Base-by-base conservation (phyloP, 306 rosid genomes). In the Glycyrrhiza uralensis region DNA sequence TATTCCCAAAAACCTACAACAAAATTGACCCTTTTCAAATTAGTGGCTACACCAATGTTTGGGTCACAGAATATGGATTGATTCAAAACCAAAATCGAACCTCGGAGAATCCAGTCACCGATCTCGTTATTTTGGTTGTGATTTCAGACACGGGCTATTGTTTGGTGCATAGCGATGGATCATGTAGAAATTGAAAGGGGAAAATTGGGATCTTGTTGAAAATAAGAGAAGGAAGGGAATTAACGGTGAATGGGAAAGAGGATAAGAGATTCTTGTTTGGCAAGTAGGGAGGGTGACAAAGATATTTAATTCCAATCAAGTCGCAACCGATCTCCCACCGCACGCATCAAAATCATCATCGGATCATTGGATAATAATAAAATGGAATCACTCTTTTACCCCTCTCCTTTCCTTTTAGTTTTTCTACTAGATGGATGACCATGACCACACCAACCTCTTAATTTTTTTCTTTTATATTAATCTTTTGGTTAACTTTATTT, bases 221-320 rank as follows among this genome's bases (percentile, higher is more conserved):
- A 47, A 44, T 11, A 15, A 52, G 28, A 26, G 36, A 66, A 26
- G 9, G 7, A n/a, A 47, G 46, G 33, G 49, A 19, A 29, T 42
- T 44, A 30, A 47, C 1, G 54, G 30, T 65, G 74, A 73, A 84
- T 19, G 32, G 30, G 47, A 6, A 13, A 71, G 77, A 69, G 68
- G 92, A 87, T 85, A 82, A 85, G 83, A 80, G 88, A 82, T 81
- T 82, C 59, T 38, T 15, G 39, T 19, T 47, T 20, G 41, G 46
- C 52, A n/a, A n/a, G n/a, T 22, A 12, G 15, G 29, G 4, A 3
- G 15, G 5, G 66, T 3, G 19, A 39, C 36, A 36, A 39, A 12
- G 42, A 72, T 54, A 61, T 55, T 52, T 29, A 35, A 56, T n/a
- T 55, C 36, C 0, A 35, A 28, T 4, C 7, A 60, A 58, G 65